phyloP scores from a whole-genome alignment of 2,329 filamentous ascomycete species.

The Boeremia exigua region DNA sequence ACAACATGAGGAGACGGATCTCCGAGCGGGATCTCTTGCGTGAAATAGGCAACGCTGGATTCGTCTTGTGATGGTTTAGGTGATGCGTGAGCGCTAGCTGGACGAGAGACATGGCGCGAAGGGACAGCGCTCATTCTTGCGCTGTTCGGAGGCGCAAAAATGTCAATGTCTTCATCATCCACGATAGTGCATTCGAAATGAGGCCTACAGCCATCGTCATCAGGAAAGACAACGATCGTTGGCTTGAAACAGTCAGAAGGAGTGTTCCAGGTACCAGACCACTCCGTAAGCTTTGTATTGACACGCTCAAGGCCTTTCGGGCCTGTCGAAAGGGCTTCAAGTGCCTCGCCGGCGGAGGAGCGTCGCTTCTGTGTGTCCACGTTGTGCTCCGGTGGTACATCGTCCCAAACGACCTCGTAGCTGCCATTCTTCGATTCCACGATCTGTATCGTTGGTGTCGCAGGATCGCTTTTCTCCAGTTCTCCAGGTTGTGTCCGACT shows the following conservation, averaged over 20 bases:
- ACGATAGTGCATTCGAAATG: conserved; percentile 21
- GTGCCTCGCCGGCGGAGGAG: conserved; percentile 29
- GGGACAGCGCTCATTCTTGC: conserved; percentile 28
- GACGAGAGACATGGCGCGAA: conserved; percentile 29
- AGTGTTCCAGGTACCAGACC: conserved; percentile 32
- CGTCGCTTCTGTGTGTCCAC: conserved; percentile 16
- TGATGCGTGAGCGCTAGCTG: conserved; percentile 25
- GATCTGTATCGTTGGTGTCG: conserved; percentile 44
- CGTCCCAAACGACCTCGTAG: conserved; percentile 44
- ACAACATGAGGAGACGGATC: neutral
- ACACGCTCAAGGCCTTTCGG: conserved; percentile 36
- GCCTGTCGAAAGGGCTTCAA: conserved; percentile 21
- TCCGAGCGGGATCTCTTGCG: neutral
- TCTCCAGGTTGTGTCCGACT: neutral
- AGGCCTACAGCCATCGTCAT: conserved; percentile 25
- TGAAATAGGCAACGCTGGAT: neutral
- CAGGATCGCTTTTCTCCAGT: conserved; percentile 14
- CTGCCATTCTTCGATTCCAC: conserved; percentile 35
- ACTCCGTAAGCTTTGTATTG: conserved; percentile 40
- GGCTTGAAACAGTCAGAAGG: conserved; percentile 28
- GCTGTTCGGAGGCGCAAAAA: conserved; percentile 41
- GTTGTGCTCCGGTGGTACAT: conserved; percentile 25
- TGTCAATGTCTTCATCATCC: conserved; percentile 30
- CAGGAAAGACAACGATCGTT: conserved; percentile 36
- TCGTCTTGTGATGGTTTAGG: conserved; percentile 22